phyloP scores from a whole-genome alignment of 2,329 filamentous ascomycete species.

The Neoscytalidium dimidiatum region DNA sequence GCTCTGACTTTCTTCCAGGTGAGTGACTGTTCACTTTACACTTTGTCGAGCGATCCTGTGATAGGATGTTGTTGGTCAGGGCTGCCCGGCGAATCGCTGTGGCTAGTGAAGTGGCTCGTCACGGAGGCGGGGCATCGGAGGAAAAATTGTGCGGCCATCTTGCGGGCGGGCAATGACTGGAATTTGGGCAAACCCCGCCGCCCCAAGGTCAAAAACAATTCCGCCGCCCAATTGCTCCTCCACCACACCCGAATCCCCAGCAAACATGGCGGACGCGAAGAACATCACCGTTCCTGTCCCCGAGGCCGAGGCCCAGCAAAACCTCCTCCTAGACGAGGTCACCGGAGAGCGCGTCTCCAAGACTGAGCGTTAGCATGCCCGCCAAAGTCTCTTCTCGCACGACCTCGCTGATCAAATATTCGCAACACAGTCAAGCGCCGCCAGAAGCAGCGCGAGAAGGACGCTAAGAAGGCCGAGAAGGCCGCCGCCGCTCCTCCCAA shows the following conservation, averaged over 20 bases:
- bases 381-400: slow-evolving; percentile 23
- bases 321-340: slow-evolving; percentile 85
- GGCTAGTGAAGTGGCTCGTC: slow-evolving; percentile 1
- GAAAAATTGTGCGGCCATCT: slow-evolving; percentile 18
- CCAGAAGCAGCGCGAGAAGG: slow-evolving; percentile 85
- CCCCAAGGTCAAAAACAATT: slow-evolving; percentile 7
- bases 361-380: slow-evolving; percentile 41
- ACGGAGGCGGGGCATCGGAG: slow-evolving; percentile 21
- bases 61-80: neutral
- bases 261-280: slow-evolving; percentile 33
- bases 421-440: slow-evolving; percentile 83
- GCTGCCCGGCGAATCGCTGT: neutral
- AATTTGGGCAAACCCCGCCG: slow-evolving; percentile 16
- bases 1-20: too few relatives aligned
- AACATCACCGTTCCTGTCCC: slow-evolving; percentile 72
- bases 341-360: slow-evolving; percentile 77
- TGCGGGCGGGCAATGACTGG: slow-evolving; percentile 12
- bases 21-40: too few relatives aligned
- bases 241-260: neutral
- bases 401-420: slow-evolving; percentile 20
- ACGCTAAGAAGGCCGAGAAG: slow-evolving; percentile 87
- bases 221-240: slow-evolving; percentile 13
- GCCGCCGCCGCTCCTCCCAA: slow-evolving; percentile 66
- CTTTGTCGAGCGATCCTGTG: neutral
- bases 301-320: slow-evolving; percentile 42